Evolutionary conservation across 1,284 basidiomycete genomes (phyloP).

Genomic region (Puccinia triticina): DNA sequence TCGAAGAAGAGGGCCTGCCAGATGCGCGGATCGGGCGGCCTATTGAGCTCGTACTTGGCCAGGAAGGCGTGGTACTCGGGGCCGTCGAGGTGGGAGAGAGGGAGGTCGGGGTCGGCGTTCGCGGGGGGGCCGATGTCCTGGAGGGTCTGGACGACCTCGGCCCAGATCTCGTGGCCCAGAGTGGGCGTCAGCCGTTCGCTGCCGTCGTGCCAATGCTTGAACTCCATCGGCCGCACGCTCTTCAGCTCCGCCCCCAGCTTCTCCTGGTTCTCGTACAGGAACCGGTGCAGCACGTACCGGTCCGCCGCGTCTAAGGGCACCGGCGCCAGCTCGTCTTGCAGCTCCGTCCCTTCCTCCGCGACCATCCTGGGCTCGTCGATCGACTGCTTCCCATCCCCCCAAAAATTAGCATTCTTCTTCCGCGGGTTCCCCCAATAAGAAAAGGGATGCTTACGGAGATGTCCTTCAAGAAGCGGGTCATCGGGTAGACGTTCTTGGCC

Average conservation of each 20-base stretch:
- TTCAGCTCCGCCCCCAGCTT: constrained; percentile 81
- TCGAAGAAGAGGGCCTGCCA: constrained; percentile 47
- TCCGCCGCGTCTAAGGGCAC: constrained; percentile 74
- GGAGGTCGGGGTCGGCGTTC: constrained; percentile 64
- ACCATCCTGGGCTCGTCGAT: constrained; percentile 21
- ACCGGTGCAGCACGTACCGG: constrained; percentile 76
- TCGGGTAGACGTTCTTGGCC: constrained; percentile 73
- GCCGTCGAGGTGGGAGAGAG: constrained; percentile 4
- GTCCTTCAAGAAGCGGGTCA: constrained; percentile 80
- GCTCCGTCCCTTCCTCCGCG: neutral
- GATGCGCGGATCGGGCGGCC: constrained; percentile 37
- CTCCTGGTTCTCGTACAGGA: constrained; percentile 77
- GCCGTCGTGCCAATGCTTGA: constrained; percentile 57
- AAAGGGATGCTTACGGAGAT: constrained; percentile 67
- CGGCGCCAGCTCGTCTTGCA: constrained; percentile 23
- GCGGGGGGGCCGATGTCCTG: constrained; percentile 74
- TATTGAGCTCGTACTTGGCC: constrained; percentile 40
- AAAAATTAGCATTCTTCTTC: neutral
- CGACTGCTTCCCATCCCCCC: neutral
- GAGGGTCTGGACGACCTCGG: constrained; percentile 72
- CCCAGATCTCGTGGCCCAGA: constrained; percentile 75
- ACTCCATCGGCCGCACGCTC: constrained; percentile 57
- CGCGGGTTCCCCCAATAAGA: neutral
- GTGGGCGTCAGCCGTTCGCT: constrained; percentile 61
- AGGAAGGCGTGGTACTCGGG: constrained; percentile 40